Evolutionary conservation across 495 filamentous ascomycete species (phyloP).

Genomic region (Monascus purpureus): DNA sequence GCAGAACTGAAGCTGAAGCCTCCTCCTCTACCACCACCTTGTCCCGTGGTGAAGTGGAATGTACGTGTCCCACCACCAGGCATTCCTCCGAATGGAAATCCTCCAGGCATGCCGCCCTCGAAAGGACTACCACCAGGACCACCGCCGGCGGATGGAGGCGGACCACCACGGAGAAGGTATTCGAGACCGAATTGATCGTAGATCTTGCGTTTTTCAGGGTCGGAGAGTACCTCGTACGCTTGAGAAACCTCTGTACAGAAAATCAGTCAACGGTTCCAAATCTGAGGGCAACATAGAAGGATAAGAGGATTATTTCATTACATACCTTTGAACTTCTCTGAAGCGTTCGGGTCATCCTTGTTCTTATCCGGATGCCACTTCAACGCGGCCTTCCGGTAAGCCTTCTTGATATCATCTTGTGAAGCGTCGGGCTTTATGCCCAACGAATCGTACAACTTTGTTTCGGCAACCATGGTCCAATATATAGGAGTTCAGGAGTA

Average conservation of each 20-base stretch:
- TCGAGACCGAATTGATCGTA: slow-evolving; percentile 95
- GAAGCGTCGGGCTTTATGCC: slow-evolving; percentile 62
- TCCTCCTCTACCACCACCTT: slow-evolving; percentile 31
- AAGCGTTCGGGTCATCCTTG: slow-evolving; percentile 68
- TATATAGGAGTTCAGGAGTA: no score
- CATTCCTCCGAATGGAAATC: slow-evolving; percentile 40
- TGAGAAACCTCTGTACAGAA: slow-evolving; percentile 59
- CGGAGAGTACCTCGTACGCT: slow-evolving; percentile 94
- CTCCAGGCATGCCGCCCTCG: slow-evolving; percentile 43
- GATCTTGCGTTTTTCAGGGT: slow-evolving; percentile 90
- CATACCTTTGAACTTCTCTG: slow-evolving; percentile 75
- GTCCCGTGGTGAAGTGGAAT: slow-evolving; percentile 63
- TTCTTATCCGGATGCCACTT: slow-evolving; percentile 98
- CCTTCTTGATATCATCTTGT: slow-evolving; percentile 95
- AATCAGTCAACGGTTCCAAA: not conserved
- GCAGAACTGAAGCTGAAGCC: slow-evolving; percentile 73
- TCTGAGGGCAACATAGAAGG: no score
- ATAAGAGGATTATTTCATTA: no score
- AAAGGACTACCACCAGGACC: slow-evolving; percentile 35
- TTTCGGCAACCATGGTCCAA: slow-evolving; percentile 81
- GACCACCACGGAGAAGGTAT: slow-evolving; percentile 75
- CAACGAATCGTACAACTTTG: slow-evolving; percentile 70
- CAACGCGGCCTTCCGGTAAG: slow-evolving; percentile 81
- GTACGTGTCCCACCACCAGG: slow-evolving; percentile 43
- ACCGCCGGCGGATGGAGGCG: slow-evolving; percentile 46